phyloP scores from a whole-genome alignment of 768 basidiomycete genomes.

The Neoboletus subvelutipes region DNA sequence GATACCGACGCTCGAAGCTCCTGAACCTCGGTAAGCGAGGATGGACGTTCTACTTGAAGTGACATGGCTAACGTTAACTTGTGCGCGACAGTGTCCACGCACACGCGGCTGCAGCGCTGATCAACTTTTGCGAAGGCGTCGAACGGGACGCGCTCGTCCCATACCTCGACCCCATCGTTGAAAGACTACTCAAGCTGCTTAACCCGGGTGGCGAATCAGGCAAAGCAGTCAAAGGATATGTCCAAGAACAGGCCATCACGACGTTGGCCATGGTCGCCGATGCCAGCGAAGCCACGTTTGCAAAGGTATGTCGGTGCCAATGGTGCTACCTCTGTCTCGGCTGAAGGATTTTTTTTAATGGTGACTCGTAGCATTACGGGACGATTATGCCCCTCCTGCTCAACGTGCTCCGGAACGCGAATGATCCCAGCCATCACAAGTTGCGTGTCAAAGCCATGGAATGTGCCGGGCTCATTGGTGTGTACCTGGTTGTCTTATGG shows the following conservation, averaged over 20 bases:
- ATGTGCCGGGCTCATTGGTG: conserved; percentile 84
- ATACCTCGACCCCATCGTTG: conserved; percentile 79
- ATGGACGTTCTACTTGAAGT: background rate
- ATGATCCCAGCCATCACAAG: conserved; percentile 62
- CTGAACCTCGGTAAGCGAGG: conserved; percentile 59
- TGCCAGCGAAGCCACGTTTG: conserved; percentile 76
- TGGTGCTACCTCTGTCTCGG: no score
- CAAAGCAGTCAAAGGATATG: conserved; percentile 53
- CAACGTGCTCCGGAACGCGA: conserved; percentile 72
- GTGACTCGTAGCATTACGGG: conserved; percentile 56
- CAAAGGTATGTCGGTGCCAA: conserved; percentile 46
- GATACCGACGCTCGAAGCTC: conserved; percentile 72
- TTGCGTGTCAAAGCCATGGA: conserved; percentile 87
- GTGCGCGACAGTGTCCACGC: conserved; percentile 64
- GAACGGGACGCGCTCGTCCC: conserved; percentile 69
- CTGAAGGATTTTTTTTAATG: background rate
- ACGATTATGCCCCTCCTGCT: conserved; percentile 81
- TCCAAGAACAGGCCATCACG: conserved; percentile 87
- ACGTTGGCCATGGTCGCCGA: conserved; percentile 89
- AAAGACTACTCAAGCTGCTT: conserved; percentile 55
- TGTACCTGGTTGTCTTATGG: conserved; percentile 21
- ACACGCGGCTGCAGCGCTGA: conserved; percentile 83
- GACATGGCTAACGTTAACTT: conserved; percentile 5
- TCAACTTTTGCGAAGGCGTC: conserved; percentile 90
- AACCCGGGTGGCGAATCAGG: conserved; percentile 48